These are phyloP conservation scores for Annulohypoxylon maeteangense DNA, from an alignment of 495 filamentous ascomycete genomes.

Conservation along the genomic window DNA sequence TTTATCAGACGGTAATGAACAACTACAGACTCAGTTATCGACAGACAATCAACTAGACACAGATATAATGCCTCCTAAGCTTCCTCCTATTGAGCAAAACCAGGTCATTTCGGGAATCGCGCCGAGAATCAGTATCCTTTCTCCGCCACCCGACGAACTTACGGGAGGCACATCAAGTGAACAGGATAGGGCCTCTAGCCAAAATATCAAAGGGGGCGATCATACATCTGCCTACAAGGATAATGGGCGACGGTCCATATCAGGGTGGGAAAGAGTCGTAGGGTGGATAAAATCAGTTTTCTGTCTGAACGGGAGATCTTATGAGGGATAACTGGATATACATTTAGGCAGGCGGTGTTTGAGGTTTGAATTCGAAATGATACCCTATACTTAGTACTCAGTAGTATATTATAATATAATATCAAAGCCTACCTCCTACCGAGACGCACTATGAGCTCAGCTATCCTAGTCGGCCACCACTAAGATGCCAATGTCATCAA, in stretches of 20 bases:
- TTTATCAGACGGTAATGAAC: not conserved
- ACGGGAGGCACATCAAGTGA: not conserved
- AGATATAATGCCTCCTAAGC: not conserved
- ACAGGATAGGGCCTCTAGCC: not conserved
- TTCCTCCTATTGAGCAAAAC: not conserved
- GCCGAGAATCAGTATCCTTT: not conserved
- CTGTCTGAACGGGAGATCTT: not conserved
- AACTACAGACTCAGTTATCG: not conserved
- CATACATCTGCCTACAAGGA: not conserved
- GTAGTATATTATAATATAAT: not conserved
- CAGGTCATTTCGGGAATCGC: not conserved
- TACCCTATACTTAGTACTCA: no score
- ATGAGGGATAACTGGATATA: not conserved
- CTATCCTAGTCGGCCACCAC: not conserved
- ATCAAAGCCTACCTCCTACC: not conserved
- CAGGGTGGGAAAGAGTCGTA: not conserved
- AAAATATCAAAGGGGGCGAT: not conserved
- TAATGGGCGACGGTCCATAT: not conserved
- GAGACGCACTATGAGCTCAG: not conserved
- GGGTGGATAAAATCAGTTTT: not conserved
- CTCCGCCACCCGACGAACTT: not conserved
- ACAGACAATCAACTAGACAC: not conserved
- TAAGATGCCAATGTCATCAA: no score
- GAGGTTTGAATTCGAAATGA: not conserved
- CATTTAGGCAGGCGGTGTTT: not conserved